phyloP scores from a whole-genome alignment of 768 basidiomycete genomes.

The Crassisporium funariophilum region DNA sequence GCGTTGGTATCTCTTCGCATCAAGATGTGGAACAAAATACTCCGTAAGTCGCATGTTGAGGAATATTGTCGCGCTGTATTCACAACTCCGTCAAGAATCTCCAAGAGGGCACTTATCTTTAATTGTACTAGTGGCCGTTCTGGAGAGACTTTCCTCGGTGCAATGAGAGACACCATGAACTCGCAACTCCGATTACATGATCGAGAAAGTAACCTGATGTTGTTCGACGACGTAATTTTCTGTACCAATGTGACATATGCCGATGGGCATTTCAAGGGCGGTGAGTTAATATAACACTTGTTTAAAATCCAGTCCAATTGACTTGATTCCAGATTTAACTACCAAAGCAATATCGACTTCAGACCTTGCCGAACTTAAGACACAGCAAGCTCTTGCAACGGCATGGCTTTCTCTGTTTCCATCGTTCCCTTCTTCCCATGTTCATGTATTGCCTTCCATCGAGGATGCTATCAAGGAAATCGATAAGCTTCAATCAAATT shows the following conservation, averaged over 20 bases:
- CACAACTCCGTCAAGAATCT: slow-evolving; percentile 22
- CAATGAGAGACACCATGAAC: slow-evolving; percentile 55
- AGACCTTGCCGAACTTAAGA: slow-evolving; percentile 67
- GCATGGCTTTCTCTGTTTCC: slow-evolving; percentile 74
- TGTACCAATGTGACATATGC: slow-evolving; percentile 96
- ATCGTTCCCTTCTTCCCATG: slow-evolving; percentile 55
- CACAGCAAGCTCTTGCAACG: slow-evolving; percentile 73
- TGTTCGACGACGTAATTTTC: slow-evolving; percentile 90
- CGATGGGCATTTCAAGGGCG: slow-evolving; percentile 88
- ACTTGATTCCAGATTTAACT: slow-evolving; percentile 66
- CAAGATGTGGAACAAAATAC: slow-evolving; percentile 3
- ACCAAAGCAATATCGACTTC: slow-evolving; percentile 62
- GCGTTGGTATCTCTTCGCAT: slow-evolving; percentile 44
- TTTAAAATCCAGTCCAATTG: not conserved
- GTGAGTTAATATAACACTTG: slow-evolving; percentile 40
- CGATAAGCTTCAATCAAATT: slow-evolving; percentile 39
- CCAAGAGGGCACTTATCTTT: slow-evolving; percentile 75
- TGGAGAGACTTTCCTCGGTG: slow-evolving; percentile 66
- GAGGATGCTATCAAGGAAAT: slow-evolving; percentile 83
- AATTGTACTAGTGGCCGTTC: slow-evolving; percentile 94
- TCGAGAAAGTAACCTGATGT: slow-evolving; percentile 40
- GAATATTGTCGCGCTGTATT: too few relatives aligned
- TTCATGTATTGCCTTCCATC: slow-evolving; percentile 85
- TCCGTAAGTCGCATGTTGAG: slow-evolving; percentile 7
- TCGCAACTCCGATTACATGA: slow-evolving; percentile 45